phyloP scores from a whole-genome alignment of 1,139 yeast species.

The Geotrichum reessii region DNA sequence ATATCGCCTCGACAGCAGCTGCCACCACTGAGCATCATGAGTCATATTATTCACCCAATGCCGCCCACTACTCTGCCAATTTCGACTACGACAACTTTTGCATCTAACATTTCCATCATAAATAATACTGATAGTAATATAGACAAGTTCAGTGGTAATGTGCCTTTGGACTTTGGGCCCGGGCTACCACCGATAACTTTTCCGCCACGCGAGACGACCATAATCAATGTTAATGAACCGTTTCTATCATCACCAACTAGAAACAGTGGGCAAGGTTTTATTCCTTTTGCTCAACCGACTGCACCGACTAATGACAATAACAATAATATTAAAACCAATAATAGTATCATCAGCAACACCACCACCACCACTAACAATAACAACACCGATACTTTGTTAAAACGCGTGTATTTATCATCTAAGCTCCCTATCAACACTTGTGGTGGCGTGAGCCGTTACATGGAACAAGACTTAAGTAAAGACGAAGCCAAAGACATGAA shows the following conservation, averaged over 20 bases:
- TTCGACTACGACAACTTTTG: neutral
- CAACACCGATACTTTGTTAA: neutral
- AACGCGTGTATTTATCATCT: neutral
- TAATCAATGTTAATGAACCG: neutral
- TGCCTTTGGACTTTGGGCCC: neutral
- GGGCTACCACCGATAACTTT: neutral
- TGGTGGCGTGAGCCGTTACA: constrained; percentile 13
- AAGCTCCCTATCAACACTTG: neutral
- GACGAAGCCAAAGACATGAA: constrained; percentile 90
- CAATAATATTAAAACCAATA: too few relatives aligned
- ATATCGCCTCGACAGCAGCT: neutral
- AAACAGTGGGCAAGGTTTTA: neutral
- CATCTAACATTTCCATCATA: neutral
- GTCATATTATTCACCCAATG: neutral
- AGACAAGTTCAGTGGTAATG: neutral
- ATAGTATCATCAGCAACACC: too few relatives aligned
- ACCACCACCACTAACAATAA: too few relatives aligned
- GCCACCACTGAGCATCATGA: neutral
- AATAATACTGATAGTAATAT: neutral
- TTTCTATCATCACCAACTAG: neutral
- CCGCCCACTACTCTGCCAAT: neutral
- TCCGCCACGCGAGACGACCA: neutral
- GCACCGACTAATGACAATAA: neutral
- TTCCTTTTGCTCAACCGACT: neutral
- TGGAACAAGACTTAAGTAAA: constrained; percentile 62